Percentiles rank a stretch among this genome's conserved stretches.
phyloP scores from a whole-genome alignment of 1,139 yeast species.

The Scheffersomyces stambukii region DNA sequence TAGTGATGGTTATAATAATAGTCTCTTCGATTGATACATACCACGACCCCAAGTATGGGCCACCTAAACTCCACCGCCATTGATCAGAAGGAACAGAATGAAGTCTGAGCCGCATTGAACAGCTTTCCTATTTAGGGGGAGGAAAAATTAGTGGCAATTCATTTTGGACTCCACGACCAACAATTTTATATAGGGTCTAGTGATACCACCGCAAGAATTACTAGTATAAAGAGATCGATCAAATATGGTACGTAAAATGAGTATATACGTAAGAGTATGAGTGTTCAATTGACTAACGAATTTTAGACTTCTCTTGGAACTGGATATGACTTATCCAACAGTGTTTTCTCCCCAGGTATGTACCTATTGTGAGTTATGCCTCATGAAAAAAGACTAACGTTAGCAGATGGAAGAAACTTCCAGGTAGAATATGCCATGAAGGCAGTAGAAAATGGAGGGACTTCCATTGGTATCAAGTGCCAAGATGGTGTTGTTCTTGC shows the following conservation, averaged over 20 bases:
- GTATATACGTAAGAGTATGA: too few relatives aligned
- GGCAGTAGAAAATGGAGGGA: conserved; percentile 97
- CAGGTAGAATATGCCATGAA: conserved; percentile 98
- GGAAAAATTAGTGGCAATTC: conserved; percentile 8
- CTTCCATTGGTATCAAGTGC: conserved; percentile 89
- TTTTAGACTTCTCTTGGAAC: conserved; percentile 82
- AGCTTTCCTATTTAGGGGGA: too few relatives aligned
- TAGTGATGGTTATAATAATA: conserved; percentile 17
- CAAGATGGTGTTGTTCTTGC: conserved; percentile 93
- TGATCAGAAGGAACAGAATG: neutral
- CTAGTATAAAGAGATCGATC: conserved; percentile 10
- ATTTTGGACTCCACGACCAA: neutral
- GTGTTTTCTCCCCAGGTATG: conserved; percentile 63
- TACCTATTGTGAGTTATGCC: conserved; percentile 6
- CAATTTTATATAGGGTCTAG: neutral
- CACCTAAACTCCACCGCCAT: conserved; percentile 44
- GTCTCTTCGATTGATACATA: neutral
- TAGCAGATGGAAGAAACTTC: conserved; percentile 92
- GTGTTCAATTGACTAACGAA: conserved; percentile 6
- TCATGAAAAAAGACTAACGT: too few relatives aligned
- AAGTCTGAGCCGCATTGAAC: too few relatives aligned
- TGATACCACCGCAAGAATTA: neutral
- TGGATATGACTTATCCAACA: conserved; percentile 93
- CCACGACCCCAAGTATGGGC: conserved; percentile 32
- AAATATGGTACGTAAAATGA: too few relatives aligned